Base-by-base conservation (phyloP, 169 alveolate species). In the Plasmodium cynomolgi region DNA sequence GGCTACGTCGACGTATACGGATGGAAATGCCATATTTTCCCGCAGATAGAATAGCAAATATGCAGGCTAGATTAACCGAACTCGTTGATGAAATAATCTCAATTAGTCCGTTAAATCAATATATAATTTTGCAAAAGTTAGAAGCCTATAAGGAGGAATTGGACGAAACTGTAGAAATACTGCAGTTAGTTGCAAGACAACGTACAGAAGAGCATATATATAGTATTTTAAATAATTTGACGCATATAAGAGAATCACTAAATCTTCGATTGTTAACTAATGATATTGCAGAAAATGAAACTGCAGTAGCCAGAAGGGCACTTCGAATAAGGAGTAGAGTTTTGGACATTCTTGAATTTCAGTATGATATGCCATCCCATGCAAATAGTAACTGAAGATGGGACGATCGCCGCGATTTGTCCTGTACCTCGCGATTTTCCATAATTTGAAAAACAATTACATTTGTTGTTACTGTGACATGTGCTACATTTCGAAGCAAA, bases 321-420 rank as follows among this genome's bases (percentile, higher is more conserved):
- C 84, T 80, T 80, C 84, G 84, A 80, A 13, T 31, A 37, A 80
- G 84, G 39, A 41, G 23, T 13, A 80, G 84, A 62, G 20, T 31
- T n/a, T 13, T 80, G 34, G 50, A 80, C 39, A 33, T 80, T 80
- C 11, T 80, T n/a, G 5, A 80, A 0, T 44, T 8, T 33, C 50
- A 80, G 37, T 1, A 2, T 80, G 84, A 8, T 17, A 80, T 6
- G 58, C 39, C 33, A 37, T 80, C 84, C 50, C 50, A 4, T n/a
- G 62, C 84, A 44, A 15, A 80, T 11, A 44, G 34, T 13, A 37
- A 33, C 6, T 41, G 50, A 80, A 44, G 11, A 11, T 3, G n/a
- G 0, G 3, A 68, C 2, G 8, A 50, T 15, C 23, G 23, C 7
- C 62, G 62, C 26, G 20, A 50, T 1, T 3, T 50, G 62, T 50